phyloP scores from a whole-genome alignment of 345 rosid species.

The Laguncularia racemosa region DNA sequence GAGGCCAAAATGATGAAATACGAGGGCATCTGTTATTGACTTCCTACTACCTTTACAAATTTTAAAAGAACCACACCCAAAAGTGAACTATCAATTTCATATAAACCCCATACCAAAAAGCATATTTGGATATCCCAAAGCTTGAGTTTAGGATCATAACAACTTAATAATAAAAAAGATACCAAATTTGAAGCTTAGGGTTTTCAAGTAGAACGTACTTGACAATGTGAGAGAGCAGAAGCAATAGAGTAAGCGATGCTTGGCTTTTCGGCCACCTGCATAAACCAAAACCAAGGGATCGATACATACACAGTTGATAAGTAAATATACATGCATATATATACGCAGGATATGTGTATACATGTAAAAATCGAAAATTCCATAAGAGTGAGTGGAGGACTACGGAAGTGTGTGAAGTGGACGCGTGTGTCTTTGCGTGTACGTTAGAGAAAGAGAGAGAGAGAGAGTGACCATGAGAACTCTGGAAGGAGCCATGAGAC shows the following conservation, averaged over 20 bases:
- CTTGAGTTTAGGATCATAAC: not conserved
- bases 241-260: slow-evolving; percentile 91
- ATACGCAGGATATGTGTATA: too few species aligned
- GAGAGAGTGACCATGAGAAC: slow-evolving; percentile 11
- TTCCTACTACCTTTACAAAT: too few species aligned
- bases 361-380: too few species aligned
- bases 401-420: too few species aligned
- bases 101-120: too few species aligned
- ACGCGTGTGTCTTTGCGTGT: too few species aligned
- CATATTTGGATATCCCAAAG: too few species aligned
- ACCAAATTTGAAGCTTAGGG: not conserved
- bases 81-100: too few species aligned
- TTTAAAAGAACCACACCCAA: too few species aligned
- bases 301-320: not conserved
- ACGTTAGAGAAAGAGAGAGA: not conserved
- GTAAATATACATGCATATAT: not conserved
- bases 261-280: slow-evolving; percentile 95
- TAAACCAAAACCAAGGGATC: not conserved
- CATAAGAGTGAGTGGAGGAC: too few species aligned
- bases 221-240: slow-evolving; percentile 65
- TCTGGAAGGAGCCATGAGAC: slow-evolving; percentile 9
- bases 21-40: too few species aligned
- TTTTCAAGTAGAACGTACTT: slow-evolving; percentile 26
- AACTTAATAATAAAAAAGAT: not conserved
- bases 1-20: too few species aligned